phyloP scores from a whole-genome alignment of 2,329 filamentous ascomycete species.

The Neospermospora avenae region DNA sequence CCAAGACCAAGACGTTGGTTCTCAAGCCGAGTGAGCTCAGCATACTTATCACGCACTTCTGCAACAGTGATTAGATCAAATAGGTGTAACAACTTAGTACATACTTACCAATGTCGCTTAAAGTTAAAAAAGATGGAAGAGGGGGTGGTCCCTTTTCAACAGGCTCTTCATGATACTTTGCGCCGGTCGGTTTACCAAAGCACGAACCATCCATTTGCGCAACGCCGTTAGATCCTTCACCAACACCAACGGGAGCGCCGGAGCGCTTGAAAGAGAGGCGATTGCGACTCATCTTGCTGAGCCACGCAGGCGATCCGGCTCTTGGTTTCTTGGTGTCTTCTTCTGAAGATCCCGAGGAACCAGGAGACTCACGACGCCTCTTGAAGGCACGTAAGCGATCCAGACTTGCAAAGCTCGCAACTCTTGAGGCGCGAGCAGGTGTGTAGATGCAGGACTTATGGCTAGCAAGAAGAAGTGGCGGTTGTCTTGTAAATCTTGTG shows the following conservation, averaged over 20 bases:
- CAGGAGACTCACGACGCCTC: constrained; percentile 29
- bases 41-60: constrained; percentile 57
- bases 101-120: constrained; percentile 46
- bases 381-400: constrained; percentile 34
- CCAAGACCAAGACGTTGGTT: constrained; percentile 32
- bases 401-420: constrained; percentile 25
- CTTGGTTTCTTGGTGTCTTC: constrained; percentile 18
- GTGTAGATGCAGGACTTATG: not conserved
- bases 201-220: constrained; percentile 19
- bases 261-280: constrained; percentile 29
- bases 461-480: not conserved
- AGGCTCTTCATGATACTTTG: constrained; percentile 7
- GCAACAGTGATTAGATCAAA: constrained; percentile 13
- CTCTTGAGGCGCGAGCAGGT: constrained; percentile 15
- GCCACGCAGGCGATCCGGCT: constrained; percentile 31
- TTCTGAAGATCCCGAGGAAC: constrained; percentile 10
- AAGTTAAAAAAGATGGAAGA: constrained; percentile 51
- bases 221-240: constrained; percentile 8
- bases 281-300: constrained; percentile 31
- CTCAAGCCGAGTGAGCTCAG: constrained; percentile 59
- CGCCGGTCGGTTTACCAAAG: constrained; percentile 14
- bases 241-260: constrained; percentile 20
- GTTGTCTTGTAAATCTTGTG: constrained; percentile 5
- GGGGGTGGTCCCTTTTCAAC: constrained; percentile 11
- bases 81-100: not conserved